Evolutionary conservation across 768 basidiomycete species (phyloP).

Genomic region (Infundibulicybe gibba): DNA sequence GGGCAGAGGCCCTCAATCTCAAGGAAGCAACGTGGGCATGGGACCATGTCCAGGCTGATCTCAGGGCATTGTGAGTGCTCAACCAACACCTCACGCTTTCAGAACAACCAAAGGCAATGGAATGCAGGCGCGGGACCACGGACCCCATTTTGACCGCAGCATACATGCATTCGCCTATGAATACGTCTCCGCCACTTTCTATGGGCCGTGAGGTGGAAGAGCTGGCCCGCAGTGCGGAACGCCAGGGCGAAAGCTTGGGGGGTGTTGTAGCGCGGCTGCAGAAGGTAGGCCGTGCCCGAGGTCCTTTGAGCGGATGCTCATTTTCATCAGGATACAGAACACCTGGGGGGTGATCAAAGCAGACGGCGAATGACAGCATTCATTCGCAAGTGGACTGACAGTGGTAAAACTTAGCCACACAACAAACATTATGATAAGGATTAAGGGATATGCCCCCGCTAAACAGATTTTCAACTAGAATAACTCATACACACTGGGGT

Average conservation of each 20-base stretch:
- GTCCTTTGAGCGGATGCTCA: not conserved
- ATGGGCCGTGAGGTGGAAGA: constrained; percentile 7
- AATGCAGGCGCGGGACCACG: constrained; percentile 7
- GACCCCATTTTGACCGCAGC: constrained; percentile 11
- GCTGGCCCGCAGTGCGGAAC: constrained; percentile 14
- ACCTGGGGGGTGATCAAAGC: constrained; percentile 1
- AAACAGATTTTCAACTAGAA: too few species aligned
- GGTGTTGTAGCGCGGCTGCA: constrained; percentile 13
- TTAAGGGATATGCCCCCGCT: too few species aligned
- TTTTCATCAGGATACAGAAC: constrained; percentile 1
- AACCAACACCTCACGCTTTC: not conserved
- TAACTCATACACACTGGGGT: too few species aligned
- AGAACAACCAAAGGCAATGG: constrained; percentile 4
- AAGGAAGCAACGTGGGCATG: constrained; percentile 12
- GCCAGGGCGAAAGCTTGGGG: constrained; percentile 11
- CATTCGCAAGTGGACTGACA: constrained; percentile 1
- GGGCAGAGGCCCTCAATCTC: constrained; percentile 4
- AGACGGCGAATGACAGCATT: constrained; percentile 5
- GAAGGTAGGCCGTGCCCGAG: constrained; percentile 10
- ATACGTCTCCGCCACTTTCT: constrained; percentile 21
- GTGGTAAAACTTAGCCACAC: too few species aligned
- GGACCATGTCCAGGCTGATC: constrained; percentile 6
- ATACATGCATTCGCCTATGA: constrained; percentile 21
- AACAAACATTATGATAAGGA: too few species aligned
- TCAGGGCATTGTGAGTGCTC: constrained; percentile 14